These are phyloP conservation scores for Limtongia smithiae DNA, from an alignment of 805 yeast genomes.

Conservation along the genomic window DNA sequence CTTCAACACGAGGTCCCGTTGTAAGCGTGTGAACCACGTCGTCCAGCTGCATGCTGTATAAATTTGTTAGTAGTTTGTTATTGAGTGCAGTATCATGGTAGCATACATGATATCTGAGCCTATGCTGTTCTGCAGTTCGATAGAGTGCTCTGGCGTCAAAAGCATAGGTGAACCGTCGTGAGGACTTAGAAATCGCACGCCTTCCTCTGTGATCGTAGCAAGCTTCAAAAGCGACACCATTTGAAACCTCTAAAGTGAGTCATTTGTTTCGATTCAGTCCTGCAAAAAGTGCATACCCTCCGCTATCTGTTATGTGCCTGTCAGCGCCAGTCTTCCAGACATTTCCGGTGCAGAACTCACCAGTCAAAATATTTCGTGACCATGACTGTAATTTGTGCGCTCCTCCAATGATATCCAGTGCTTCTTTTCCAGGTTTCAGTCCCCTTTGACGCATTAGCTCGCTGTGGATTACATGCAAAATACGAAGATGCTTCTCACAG, in stretches of 20 bases:
- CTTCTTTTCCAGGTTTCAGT: conserved; percentile 44
- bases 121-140: conserved; percentile 43
- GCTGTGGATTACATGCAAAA: neutral
- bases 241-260: conserved; percentile 39
- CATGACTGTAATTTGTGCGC: conserved; percentile 44
- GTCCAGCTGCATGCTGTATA: conserved; percentile 42
- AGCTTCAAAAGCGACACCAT: conserved; percentile 46
- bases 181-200: conserved; percentile 45
- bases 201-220: conserved; percentile 47
- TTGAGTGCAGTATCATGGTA: neutral
- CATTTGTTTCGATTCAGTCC: neutral
- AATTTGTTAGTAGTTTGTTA: neutral
- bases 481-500: conserved; percentile 27
- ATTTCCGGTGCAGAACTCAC: neutral
- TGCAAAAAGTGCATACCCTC: conserved; percentile 34
- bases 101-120: conserved; percentile 44
- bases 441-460: conserved; percentile 31
- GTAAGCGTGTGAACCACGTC: conserved; percentile 46
- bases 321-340: too few species aligned
- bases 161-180: conserved; percentile 48
- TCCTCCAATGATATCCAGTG: conserved; percentile 43
- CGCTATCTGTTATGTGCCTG: conserved; percentile 36
- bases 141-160: conserved; percentile 48
- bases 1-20: conserved; percentile 45
- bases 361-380: conserved; percentile 43